Conservation (phyloP, 306 rosid species). For the Glycine soja region DNA sequence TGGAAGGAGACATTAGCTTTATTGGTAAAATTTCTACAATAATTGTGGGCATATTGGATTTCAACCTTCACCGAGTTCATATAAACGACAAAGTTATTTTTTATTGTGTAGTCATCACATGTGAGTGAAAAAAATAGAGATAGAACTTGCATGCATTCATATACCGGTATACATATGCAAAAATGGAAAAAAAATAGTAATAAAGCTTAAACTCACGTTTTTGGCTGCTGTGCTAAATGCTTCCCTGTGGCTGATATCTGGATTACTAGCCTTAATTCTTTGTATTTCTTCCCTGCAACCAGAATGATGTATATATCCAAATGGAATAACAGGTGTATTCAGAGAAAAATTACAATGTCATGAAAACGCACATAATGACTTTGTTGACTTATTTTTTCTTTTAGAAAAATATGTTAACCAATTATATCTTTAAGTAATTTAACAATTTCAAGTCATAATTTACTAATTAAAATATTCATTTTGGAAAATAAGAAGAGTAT, state of each 20-base stretch:
- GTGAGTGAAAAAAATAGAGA: constrained; percentile 26
- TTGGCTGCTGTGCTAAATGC: constrained; percentile 98
- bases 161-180: constrained; percentile 27
- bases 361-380: no score
- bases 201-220: constrained; percentile 71
- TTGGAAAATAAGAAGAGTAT: background rate
- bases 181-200: constrained; percentile 30
- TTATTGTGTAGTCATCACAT: constrained; percentile 37
- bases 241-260: constrained; percentile 96
- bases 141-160: constrained; percentile 34
- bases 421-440: background rate
- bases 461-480: no score
- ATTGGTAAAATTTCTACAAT: constrained; percentile 37
- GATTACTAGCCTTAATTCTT: constrained; percentile 95
- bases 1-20: constrained; percentile 12
- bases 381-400: background rate
- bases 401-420: background rate
- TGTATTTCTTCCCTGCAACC: constrained; percentile 91
- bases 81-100: constrained; percentile 40
- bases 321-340: no score
- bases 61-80: constrained; percentile 24
- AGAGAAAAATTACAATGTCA: no score
- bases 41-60: constrained; percentile 15
- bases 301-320: background rate
- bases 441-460: background rate